Evolutionary conservation across 2,329 filamentous ascomycete genomes (phyloP).

Genomic region (Calonectria henricotiae): DNA sequence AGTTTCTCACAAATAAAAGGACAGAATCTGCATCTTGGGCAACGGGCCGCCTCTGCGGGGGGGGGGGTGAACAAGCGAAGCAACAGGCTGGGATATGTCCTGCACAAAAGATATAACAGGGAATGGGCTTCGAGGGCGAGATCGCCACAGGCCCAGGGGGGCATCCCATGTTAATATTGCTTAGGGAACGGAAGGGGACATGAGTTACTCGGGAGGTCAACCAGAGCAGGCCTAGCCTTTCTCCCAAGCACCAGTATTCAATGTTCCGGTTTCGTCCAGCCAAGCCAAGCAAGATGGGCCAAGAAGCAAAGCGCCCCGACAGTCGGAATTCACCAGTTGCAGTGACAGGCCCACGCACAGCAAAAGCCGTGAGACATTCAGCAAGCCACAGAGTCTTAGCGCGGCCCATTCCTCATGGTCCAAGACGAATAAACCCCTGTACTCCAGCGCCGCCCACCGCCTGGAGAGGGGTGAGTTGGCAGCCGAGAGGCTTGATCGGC

Average conservation of each 20-base stretch:
- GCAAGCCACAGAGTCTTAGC: slow-evolving; percentile 49
- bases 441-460: slow-evolving; percentile 40
- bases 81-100: slow-evolving; percentile 14
- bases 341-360: slow-evolving; percentile 38
- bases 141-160: slow-evolving; percentile 42
- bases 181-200: slow-evolving; percentile 20
- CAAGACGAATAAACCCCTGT: slow-evolving; percentile 46
- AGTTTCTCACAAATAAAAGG: slow-evolving; percentile 27
- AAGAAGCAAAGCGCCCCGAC: slow-evolving; percentile 37
- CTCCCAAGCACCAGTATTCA: slow-evolving; percentile 18
- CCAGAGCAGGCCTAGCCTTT: slow-evolving; percentile 14
- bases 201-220: slow-evolving; percentile 14
- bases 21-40: slow-evolving; percentile 33
- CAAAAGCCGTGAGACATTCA: slow-evolving; percentile 48
- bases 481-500: slow-evolving; percentile 39
- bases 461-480: slow-evolving; percentile 40
- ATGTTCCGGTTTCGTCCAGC: slow-evolving; percentile 24
- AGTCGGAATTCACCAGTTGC: slow-evolving; percentile 48
- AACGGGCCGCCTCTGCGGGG: slow-evolving; percentile 24
- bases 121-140: slow-evolving; percentile 35
- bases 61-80: slow-evolving; percentile 15
- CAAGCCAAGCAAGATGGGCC: slow-evolving; percentile 19
- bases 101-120: slow-evolving; percentile 19
- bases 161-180: slow-evolving; percentile 48
- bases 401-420: slow-evolving; percentile 39